Conservation (phyloP, 2,329 filamentous ascomycete genomes). For the Fusarium subtropicale region DNA sequence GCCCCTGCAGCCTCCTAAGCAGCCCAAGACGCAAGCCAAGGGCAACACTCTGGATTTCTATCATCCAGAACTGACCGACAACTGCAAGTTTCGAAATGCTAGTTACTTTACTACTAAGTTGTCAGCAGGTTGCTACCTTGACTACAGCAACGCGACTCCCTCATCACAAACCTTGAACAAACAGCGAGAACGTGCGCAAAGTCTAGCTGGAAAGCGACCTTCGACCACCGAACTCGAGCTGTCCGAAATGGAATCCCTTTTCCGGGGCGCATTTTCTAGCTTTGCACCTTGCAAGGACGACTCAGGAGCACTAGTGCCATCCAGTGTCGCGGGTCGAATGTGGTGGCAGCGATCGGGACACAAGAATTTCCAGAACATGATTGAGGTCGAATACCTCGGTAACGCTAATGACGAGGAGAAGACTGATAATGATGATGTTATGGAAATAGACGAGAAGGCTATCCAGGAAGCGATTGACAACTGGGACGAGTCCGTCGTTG, state of each 20-base stretch:
- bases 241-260: slow-evolving; percentile 78
- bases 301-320: slow-evolving; percentile 75
- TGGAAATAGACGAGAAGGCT: slow-evolving; percentile 63
- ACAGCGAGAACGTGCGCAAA: slow-evolving; percentile 78
- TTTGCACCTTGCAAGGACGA: slow-evolving; percentile 84
- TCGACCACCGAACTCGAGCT: slow-evolving; percentile 67
- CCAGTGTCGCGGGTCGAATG: slow-evolving; percentile 73
- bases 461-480: slow-evolving; percentile 67
- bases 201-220: slow-evolving; percentile 70
- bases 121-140: slow-evolving; percentile 75
- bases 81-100: slow-evolving; percentile 64
- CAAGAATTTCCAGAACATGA: slow-evolving; percentile 72
- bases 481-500: slow-evolving; percentile 68
- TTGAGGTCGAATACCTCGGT: slow-evolving; percentile 65
- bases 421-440: slow-evolving; percentile 47
- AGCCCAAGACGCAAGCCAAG: slow-evolving; percentile 76
- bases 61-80: slow-evolving; percentile 66
- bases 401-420: slow-evolving; percentile 54
- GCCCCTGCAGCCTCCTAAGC: slow-evolving; percentile 76
- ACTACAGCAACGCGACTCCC: slow-evolving; percentile 73
- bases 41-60: slow-evolving; percentile 66
- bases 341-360: slow-evolving; percentile 82
- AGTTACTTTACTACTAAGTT: slow-evolving; percentile 76
- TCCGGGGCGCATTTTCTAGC: slow-evolving; percentile 81
- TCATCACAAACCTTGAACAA: slow-evolving; percentile 68